Conservation (phyloP, 306 rosid genomes). For the Glycine latifolia region DNA sequence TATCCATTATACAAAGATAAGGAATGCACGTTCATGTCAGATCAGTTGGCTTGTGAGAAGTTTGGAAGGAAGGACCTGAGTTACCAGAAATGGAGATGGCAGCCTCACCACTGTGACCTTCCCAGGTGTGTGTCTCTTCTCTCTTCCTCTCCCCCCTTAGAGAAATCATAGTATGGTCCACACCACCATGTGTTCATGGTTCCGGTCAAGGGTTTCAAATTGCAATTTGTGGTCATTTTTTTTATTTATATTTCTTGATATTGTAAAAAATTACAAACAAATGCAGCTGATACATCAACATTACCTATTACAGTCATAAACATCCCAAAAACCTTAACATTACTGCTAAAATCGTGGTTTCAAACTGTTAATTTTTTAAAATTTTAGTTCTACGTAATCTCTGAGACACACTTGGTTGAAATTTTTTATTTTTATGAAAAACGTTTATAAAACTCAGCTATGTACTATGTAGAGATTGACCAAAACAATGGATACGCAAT, state of each 20-base stretch:
- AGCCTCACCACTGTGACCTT: conserved; percentile 74
- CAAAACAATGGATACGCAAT: no score
- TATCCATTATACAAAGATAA: conserved; percentile 77
- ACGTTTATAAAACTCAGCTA: not conserved
- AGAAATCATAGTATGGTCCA: not conserved
- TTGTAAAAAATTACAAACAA: no score
- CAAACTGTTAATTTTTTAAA: no score
- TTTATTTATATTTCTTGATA: no score
- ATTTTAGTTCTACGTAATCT: not conserved
- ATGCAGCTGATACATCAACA: not conserved
- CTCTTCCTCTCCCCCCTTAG: not conserved
- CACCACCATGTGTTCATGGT: not conserved
- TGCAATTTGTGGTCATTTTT: no score
- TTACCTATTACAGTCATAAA: not conserved
- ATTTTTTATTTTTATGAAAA: not conserved
- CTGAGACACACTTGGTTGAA: not conserved
- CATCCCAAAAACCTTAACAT: no score
- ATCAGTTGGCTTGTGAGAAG: conserved; percentile 89
- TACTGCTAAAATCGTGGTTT: not conserved
- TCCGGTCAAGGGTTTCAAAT: not conserved
- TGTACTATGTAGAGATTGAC: not conserved
- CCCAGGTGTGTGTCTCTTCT: conserved; percentile 59
- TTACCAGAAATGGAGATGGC: conserved; percentile 84
- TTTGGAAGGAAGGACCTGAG: conserved; percentile 77
- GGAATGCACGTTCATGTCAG: conserved; percentile 79